Conservation (phyloP, 202 grass and related monocot species). For the Hordeum pubiflorum region DNA sequence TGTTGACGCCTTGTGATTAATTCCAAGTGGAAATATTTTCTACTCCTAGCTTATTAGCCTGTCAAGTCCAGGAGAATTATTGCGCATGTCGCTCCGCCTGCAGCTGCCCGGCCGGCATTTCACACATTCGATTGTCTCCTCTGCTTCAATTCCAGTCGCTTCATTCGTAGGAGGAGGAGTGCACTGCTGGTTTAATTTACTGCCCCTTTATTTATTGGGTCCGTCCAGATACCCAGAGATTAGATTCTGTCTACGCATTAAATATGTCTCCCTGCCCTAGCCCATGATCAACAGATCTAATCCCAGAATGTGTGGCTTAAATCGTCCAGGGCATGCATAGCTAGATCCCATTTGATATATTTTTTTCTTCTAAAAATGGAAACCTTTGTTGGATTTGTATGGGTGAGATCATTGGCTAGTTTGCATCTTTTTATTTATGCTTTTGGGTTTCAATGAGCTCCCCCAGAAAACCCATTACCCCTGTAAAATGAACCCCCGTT, state of each 20-base stretch:
- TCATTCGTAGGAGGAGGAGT: neutral
- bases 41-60: neutral
- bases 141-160: neutral
- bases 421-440: no score
- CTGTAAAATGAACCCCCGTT: no score
- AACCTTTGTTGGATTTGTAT: neutral
- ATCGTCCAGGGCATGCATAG: neutral
- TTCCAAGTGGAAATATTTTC: neutral
- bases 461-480: no score
- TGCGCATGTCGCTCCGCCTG: neutral
- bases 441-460: no score
- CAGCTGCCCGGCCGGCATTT: neutral
- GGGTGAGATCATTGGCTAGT: no score
- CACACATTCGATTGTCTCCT: slow-evolving; percentile 10
- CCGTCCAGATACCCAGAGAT: slow-evolving; percentile 1
- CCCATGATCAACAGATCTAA: slow-evolving; percentile 2
- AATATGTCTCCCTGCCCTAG: neutral
- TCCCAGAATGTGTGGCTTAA: neutral
- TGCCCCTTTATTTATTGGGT: neutral
- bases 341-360: neutral
- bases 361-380: neutral
- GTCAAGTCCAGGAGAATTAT: slow-evolving; percentile 10
- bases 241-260: neutral
- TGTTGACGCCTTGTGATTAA: neutral
- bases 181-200: neutral